Base-by-base conservation (phyloP, 2,329 filamentous ascomycete genomes). In the Nannizziopsis barbatae region DNA sequence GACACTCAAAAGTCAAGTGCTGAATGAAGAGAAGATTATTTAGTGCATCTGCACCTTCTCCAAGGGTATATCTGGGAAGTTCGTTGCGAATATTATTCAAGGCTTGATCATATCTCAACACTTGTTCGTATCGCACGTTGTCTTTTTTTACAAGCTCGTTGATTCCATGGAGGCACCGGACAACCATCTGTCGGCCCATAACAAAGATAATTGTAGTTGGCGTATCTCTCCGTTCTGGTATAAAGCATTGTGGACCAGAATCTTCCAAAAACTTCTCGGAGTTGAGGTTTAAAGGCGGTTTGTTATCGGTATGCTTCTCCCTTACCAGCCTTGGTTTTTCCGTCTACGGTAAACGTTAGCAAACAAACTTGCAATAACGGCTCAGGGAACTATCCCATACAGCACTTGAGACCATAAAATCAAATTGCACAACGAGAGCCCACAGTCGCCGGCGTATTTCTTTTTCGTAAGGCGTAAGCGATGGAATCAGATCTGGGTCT, bases 191-290 rank as follows among this genome's bases (percentile, higher is more conserved):
- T 14, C 52, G 47, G 2, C 50, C 52, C 5, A 48, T 42, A 11
- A 45, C 40, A 45, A 42, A 57, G n/a, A 52, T 55, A 38, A 60
- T 55, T 42, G 47, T 53, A 20, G 55, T 63, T 18, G 22, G 47
- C 46, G 56, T 58, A 42, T 57, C 55, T 12, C 55, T 54, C 5
- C 62, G 60, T 22, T 62, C 45, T 15, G 60, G 32, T 9, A 55
- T 52, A n/a, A 62, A 61, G 32, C 66, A 49, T 38, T 57, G 53
- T 11, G 46, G 22, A 7, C 22, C 52, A 10, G 55, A 65, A 6
- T 65, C 54, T 18, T 67, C 63, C 35, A 65, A 50, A 31, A 72
- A 58, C 40, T 72, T 70, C 6, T 62, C 59, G 30, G 72, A 67
- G 0, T 55, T 51, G 1, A 72, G 53, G 52, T 72, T 72, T 0